Percentiles rank a stretch among this genome's conserved stretches.
These are phyloP conservation scores for Scalesia atractyloides DNA, from an alignment of 129 eudicot species.

Conservation along the genomic window DNA sequence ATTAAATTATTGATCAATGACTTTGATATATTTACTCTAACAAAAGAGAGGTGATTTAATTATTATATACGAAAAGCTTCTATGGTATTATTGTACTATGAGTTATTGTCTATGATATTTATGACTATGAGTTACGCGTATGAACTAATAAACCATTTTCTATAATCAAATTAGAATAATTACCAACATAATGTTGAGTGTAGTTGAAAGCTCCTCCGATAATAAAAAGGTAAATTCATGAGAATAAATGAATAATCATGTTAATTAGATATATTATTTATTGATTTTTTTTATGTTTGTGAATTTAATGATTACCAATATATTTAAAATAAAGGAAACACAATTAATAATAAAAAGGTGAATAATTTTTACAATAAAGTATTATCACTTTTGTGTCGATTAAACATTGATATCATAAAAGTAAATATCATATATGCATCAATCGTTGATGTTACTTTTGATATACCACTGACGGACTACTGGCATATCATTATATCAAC, in stretches of 20 bases:
- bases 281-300: no score
- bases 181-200: neutral
- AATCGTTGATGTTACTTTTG: no score
- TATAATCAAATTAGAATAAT: neutral
- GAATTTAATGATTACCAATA: no score
- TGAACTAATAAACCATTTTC: neutral
- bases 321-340: no score
- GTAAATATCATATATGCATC: no score
- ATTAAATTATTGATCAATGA: neutral
- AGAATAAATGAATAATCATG: neutral
- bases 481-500: no score
- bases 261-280: no score
- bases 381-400: no score
- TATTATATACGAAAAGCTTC: neutral
- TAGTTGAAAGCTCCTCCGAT: neutral
- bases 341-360: no score
- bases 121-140: neutral
- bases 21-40: neutral
- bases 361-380: no score
- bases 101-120: neutral
- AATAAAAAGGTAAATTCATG: neutral
- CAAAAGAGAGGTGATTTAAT: slow-evolving; percentile 3
- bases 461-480: no score
- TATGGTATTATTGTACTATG: slow-evolving; percentile 1
- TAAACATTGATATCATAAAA: no score